phyloP scores from a whole-genome alignment of 2,329 filamentous ascomycete genomes.

The Colletotrichum tropicale region DNA sequence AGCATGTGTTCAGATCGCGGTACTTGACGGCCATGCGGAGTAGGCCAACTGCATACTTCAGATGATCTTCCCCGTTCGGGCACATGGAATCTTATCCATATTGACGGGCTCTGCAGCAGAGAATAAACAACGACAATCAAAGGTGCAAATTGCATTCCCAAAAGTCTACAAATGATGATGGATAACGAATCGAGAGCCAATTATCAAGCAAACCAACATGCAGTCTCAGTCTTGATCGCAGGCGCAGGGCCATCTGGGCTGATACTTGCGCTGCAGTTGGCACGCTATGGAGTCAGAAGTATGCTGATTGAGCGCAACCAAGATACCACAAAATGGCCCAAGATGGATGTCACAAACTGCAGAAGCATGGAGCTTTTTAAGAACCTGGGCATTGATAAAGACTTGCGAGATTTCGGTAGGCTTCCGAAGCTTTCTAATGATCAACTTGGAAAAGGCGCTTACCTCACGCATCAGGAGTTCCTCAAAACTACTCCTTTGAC shows the following conservation, averaged over 20 bases:
- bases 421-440: not conserved
- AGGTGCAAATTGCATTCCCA: not conserved
- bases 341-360: not conserved
- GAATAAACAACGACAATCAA: not conserved
- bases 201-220: not conserved
- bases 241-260: constrained; percentile 56
- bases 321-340: not conserved
- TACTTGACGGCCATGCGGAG: not conserved
- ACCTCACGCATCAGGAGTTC: not conserved
- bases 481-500: not conserved
- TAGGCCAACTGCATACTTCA: not conserved
- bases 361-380: not conserved
- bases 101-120: not conserved
- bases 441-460: not conserved
- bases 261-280: constrained; percentile 53
- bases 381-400: not conserved
- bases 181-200: not conserved
- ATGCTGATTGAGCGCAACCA: not conserved
- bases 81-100: not conserved
- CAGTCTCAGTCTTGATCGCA: constrained; percentile 37
- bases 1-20: not conserved
- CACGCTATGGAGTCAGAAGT: constrained; percentile 50
- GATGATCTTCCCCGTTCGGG: not conserved
- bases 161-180: not conserved
- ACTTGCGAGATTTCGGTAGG: not conserved